Evolutionary conservation across 192 early-diverging fungal species (phyloP), one percentile per base, ranked within the genome.

Genomic region (Entomortierella parvispora): DNA sequence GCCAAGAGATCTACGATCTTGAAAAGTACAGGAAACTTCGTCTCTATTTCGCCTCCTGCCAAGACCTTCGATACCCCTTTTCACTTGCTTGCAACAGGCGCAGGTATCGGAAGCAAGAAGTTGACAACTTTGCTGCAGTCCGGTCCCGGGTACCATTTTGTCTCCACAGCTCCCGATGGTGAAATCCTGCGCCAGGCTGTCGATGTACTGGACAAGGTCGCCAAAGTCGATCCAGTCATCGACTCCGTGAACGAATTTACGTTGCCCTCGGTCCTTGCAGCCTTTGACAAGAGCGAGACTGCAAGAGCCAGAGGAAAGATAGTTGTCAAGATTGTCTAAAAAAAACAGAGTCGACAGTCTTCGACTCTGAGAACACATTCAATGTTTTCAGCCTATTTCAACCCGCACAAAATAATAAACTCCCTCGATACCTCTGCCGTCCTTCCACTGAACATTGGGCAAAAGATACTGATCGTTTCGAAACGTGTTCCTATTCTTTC

Each of bases 281-380:
- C 65, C 0, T 52, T 63, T 52, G 72, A 62, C 1, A 63, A 53
- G 60, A 77, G 72, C 22, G 6, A 29, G 32, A 58, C 65, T 15
- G 18, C 18, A n/a, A 42, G 65, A 33, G 45, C 65, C 53, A 77
- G 46, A 40, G 72, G 72, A 32, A 77, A 77, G 47, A 20, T 77
- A 26, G 53, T 68, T 4, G 34, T 77, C 49, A 58, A 51, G 22
- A 62, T 77, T 20, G 64, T 37, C 15, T 69, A 45, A 59, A 29
- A 33, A 40, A 40, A 40, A 9, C 7, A 40, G 37, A 5, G 37
- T 40, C n/a, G n/a, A n/a, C n/a, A n/a, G n/a, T n/a, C n/a, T n/a
- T n/a, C n/a, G n/a, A n/a, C n/a, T n/a, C n/a, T n/a, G n/a, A n/a
- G n/a, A n/a, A n/a, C n/a, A n/a, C n/a, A n/a, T n/a, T n/a, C n/a